Conservation (phyloP, 208 protist species). For the Leishmania tropica region DNA sequence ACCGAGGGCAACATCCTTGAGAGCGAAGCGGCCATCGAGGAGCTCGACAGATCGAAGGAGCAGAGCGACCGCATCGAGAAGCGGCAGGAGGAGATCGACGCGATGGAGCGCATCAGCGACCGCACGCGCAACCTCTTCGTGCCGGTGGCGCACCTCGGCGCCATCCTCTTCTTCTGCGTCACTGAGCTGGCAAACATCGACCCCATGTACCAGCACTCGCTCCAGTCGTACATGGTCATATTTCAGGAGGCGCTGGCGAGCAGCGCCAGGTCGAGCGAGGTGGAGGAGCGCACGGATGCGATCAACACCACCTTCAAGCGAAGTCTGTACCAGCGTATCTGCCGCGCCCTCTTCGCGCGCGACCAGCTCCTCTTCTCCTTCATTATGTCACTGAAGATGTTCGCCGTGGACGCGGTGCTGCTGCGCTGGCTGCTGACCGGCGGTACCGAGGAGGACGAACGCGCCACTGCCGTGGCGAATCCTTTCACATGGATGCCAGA, state of each 20-base stretch:
- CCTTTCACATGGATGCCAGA: conserved; percentile 91
- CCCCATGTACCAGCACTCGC: conserved; percentile 98
- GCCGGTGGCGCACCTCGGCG: conserved; percentile 94
- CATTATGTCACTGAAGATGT: conserved; percentile 94
- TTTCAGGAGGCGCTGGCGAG: conserved; percentile 93
- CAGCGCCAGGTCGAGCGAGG: conserved; percentile 78
- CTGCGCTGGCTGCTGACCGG: conserved; percentile 94
- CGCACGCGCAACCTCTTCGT: conserved; percentile 94
- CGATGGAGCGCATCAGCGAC: conserved; percentile 97
- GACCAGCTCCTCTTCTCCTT: conserved; percentile 96
- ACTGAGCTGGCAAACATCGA: conserved; percentile 96
- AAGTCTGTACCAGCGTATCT: conserved; percentile 88
- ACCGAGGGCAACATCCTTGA: conserved; percentile 94
- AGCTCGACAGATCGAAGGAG: conserved; percentile 95
- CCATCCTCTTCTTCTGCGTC: conserved; percentile 98
- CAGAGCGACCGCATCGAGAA: conserved; percentile 95
- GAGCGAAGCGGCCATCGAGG: conserved; percentile 94
- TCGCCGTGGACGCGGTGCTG: conserved; percentile 84
- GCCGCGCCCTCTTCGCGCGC: conserved; percentile 93
- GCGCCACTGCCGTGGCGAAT: conserved; percentile 26
- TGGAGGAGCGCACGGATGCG: conserved; percentile 77
- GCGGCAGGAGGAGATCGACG: conserved; percentile 94
- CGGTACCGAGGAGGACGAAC: conserved; percentile 67
- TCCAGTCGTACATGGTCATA: conserved; percentile 96
- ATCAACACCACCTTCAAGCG: conserved; percentile 89